Percentiles rank a stretch among this genome's conserved stretches.
Conservation (phyloP, 208 protist species). For the Trypanosoma grayi region DNA sequence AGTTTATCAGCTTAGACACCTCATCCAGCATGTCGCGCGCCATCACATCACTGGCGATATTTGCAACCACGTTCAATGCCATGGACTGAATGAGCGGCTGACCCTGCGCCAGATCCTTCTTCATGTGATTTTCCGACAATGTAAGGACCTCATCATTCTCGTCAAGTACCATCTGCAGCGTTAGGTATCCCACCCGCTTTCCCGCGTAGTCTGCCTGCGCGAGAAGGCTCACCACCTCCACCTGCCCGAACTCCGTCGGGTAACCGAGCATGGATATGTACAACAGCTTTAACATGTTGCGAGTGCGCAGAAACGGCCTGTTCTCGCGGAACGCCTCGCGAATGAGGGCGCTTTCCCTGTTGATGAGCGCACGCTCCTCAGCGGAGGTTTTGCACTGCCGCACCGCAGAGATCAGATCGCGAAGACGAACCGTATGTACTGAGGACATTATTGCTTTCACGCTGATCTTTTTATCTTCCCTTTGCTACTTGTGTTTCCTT, state of each 20-base stretch:
- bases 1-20: slow-evolving; percentile 89
- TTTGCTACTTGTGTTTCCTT: background rate
- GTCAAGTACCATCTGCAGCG: slow-evolving; percentile 94
- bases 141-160: slow-evolving; percentile 98
- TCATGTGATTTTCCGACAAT: slow-evolving; percentile 98
- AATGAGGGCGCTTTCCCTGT: slow-evolving; percentile 95
- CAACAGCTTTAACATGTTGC: slow-evolving; percentile 99
- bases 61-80: slow-evolving; percentile 96
- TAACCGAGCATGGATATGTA: slow-evolving; percentile 99
- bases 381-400: slow-evolving; percentile 95
- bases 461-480: slow-evolving; percentile 5
- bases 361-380: slow-evolving; percentile 96
- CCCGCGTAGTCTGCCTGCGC: slow-evolving; percentile 95
- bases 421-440: slow-evolving; percentile 80
- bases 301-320: slow-evolving; percentile 90
- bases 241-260: slow-evolving; percentile 99
- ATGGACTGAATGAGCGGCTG: slow-evolving; percentile 92
- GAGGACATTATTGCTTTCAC: slow-evolving; percentile 48
- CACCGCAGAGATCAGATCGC: slow-evolving; percentile 97
- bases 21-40: slow-evolving; percentile 94
- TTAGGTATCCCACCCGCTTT: slow-evolving; percentile 98
- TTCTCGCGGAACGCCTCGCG: slow-evolving; percentile 93
- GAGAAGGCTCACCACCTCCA: slow-evolving; percentile 98
- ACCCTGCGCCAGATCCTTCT: slow-evolving; percentile 90
- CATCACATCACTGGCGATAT: slow-evolving; percentile 97